Evolutionary conservation across 192 early-diverging fungal genomes (phyloP), one percentile per base, ranked within the genome.

Genomic region (Linnemannia hyalina): DNA sequence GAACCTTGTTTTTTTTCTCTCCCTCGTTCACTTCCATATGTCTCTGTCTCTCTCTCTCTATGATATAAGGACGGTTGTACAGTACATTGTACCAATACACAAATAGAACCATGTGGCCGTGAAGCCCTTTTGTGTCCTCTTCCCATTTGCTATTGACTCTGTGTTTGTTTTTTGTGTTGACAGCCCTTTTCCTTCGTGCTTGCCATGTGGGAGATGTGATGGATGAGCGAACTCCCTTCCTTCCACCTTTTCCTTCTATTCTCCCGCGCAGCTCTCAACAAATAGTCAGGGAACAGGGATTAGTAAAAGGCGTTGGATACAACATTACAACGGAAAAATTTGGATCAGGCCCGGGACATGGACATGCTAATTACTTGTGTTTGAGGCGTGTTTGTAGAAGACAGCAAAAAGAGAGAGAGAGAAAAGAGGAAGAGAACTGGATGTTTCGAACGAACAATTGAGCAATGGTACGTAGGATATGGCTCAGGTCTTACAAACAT

Each of bases 191-290:
- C 9, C 26, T 26, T 65, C 13, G 26, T 32, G 3, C 6, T 40
- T 40, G 60, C 60, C 60, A 65, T 65, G 60, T 65, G 60, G 60
- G 29, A 65, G 49, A 52, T 65, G 11, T n/a, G 57, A 60, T 65
- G 60, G 26, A 65, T 65, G 29, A 26, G 26, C 60, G 32, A 63
- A 29, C 60, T 63, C 35, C 35, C n/a, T 29, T 26, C 3, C 9
- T 60, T 40, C 38, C 38, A 40, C 18, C 20, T 16, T 57, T 7
- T 26, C 3, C 26, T n/a, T 3, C 11, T 63, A n/a, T 29, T 65
- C 60, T 65, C 60, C 60, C 60, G 60, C 60, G 60, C 60, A 65
- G 60, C 60, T 65, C 60, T 65, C 60, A 65, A 65, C n/a, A 32
- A 65, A n/a, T 20, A 52, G 18, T 52, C 20, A 52, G 49, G 49